Evolutionary conservation across 1,139 yeast species (phyloP), one percentile per base, ranked within the genome.

Genomic region (Meyerozyma elateridarum): DNA sequence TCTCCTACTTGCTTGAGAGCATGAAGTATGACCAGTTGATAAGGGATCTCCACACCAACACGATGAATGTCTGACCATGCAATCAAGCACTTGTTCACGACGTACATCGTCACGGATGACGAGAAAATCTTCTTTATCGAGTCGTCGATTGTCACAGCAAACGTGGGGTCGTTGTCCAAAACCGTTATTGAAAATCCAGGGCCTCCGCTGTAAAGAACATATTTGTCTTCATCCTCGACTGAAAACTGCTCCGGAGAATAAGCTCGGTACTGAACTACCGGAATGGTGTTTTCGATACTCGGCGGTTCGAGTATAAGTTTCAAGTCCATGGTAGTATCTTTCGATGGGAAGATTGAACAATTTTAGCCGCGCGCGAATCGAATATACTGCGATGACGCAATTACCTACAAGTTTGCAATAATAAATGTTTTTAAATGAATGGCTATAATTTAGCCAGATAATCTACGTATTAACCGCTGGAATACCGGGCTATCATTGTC

Each of bases 191-290:
- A 15, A 33, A 41, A 60, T 19, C 41, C 40, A 4, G 41, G 25
- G 3, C 68, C 70, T 4, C 73, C 73, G 5, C 62, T 68, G 38
- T 64, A 60, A 7, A 70, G 44, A 18, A 70, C 64, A 37, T 58
- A 52, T 42, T 66, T 65, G 42, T 69, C 74, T 36, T 64, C 69
- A 32, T 62, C 67, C 15, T 51, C 58, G 14, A 56, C 44, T 8
- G 64, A 53, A 41, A 61, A 68, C 28, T 48, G 42, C 29, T 62
- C 72, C 1, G 75, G 75, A 2, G 66, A 60, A 16, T 63, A 61
- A 5, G 63, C 49, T 33, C 55, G 66, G 41, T 61, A 68, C 16
- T 52, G 45, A 9, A 47, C 37, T 11, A 51, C 45, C 4, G 63
- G 60, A 9, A 66, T 55, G 7, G 75, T 67, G 46, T 68, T 67